Percentiles rank a stretch among this genome's conserved stretches.
phyloP scores from a whole-genome alignment of 345 rosid genomes.

The Lepidium aucheri region DNA sequence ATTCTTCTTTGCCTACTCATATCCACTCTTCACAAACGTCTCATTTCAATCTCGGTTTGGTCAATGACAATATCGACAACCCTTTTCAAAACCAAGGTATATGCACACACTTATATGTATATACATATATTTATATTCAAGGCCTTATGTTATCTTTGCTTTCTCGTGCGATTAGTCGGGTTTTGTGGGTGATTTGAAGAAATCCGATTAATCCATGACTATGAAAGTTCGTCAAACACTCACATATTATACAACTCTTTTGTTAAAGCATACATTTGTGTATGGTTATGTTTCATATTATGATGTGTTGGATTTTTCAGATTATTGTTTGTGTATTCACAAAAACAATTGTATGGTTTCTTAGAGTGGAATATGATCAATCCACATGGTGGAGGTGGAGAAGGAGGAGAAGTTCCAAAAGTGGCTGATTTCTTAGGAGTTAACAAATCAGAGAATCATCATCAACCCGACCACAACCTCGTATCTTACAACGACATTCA shows the following conservation, averaged over 20 bases:
- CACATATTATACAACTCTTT: neutral
- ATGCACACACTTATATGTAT: neutral
- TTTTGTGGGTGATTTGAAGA: no score
- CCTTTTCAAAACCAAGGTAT: constrained; percentile 92
- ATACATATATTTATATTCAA: neutral
- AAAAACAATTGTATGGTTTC: neutral
- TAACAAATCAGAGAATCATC: constrained; percentile 66
- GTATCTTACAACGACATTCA: constrained; percentile 56
- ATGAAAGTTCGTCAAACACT: no score
- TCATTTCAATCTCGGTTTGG: constrained; percentile 77
- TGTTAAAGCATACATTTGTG: neutral
- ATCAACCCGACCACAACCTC: constrained; percentile 41
- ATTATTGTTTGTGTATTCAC: neutral
- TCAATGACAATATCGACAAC: constrained; percentile 58
- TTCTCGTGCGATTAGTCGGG: no score
- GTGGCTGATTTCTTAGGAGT: constrained; percentile 96
- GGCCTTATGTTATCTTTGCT: neutral
- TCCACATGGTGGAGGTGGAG: constrained; percentile 38
- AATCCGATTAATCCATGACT: no score
- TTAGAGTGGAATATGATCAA: constrained; percentile 79
- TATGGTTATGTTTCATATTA: neutral
- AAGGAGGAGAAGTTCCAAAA: constrained; percentile 69
- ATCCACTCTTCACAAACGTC: constrained; percentile 64
- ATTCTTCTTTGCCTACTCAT: constrained; percentile 60
- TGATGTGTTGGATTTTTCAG: neutral